Base-by-base conservation (phyloP, 257 asterid species). In the Solanum neorickii region DNA sequence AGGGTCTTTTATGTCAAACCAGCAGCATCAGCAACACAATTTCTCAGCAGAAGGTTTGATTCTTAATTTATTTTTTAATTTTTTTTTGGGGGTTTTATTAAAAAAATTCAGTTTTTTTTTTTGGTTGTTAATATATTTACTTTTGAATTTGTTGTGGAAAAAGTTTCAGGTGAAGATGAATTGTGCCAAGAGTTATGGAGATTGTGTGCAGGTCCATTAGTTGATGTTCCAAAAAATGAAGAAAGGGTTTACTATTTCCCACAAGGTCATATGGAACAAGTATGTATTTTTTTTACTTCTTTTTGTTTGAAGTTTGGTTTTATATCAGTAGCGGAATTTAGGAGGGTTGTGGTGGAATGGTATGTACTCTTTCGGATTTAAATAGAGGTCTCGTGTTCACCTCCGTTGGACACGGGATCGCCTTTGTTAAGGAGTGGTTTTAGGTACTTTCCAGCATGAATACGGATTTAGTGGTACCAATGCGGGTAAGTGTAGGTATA, bases 241-340 rank as follows among this genome's bases (percentile, higher is more conserved):
- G 99, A 97, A 84, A 93, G 91, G 62, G 99, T 97, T 85, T 97
- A 92, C 89, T 97, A 97, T 91, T 97, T 97, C 68, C 99, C 98
- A 41, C 99, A 97, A 88, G 99, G 99, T 27, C 99, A 94, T 89
- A 94, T 95, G 97, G 99, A 97, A 82, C 99, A 97, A 92, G 99
- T 95, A 87, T 89, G 98, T 87, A 25, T 31, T 86, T 31, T 31
- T 47, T 78, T 88, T 49, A 11, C 16, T 62, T 23, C 70, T 62
- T 88, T 70, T 29, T 41, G 5, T 84, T 47, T 52, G 25, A 44
- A 77, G 15, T 15, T 18, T 80, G 68, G 41, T 29, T 80, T 74
- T 74, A 44, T 35, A 20, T 73, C 35, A 25, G 72, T n/a, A 6
- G 33, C 1, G 18, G 2, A 65, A 65, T 6, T 65, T 25, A 66